A percentile compares a stretch with the other conserved stretches of the same genome.
Evolutionary conservation across 176 grass and related monocot genomes (phyloP).

Genomic region (Thalia dealbata): DNA sequence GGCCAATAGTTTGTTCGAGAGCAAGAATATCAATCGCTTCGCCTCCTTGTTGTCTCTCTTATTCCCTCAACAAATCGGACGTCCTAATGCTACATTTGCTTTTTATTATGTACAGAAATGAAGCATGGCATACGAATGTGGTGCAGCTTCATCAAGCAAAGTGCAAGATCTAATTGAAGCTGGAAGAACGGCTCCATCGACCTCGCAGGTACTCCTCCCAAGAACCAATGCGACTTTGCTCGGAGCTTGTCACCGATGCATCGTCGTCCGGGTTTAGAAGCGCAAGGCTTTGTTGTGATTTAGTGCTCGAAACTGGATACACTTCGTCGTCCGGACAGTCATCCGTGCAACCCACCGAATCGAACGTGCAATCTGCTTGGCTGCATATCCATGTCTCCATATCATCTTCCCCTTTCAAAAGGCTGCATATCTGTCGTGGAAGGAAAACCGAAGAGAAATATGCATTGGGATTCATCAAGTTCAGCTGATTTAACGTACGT

Average conservation of each 20-base stretch:
- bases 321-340: slow-evolving; percentile 47
- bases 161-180: slow-evolving; percentile 59
- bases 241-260: slow-evolving; percentile 67
- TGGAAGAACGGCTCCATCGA: slow-evolving; percentile 77
- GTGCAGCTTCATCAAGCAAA: not conserved
- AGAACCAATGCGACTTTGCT: slow-evolving; percentile 52
- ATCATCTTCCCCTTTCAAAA: slow-evolving; percentile 40
- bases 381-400: slow-evolving; percentile 15
- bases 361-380: slow-evolving; percentile 1
- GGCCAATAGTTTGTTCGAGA: not conserved
- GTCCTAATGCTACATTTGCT: not conserved
- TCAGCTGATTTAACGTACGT: not conserved
- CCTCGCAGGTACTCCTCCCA: slow-evolving; percentile 72
- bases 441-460: not conserved
- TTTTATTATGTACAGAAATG: not conserved
- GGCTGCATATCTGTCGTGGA: slow-evolving; percentile 38
- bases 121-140: not conserved
- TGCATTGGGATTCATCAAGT: not conserved
- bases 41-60: not conserved
- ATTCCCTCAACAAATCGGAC: not conserved
- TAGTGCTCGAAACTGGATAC: slow-evolving; percentile 56
- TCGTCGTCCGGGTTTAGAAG: slow-evolving; percentile 62
- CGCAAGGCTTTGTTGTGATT: slow-evolving; percentile 55
- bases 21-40: not conserved
- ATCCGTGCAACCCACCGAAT: slow-evolving; percentile 32